phyloP scores from a whole-genome alignment of 371 early-diverging fungal genomes.

The Syncephalastrum monosporum region DNA sequence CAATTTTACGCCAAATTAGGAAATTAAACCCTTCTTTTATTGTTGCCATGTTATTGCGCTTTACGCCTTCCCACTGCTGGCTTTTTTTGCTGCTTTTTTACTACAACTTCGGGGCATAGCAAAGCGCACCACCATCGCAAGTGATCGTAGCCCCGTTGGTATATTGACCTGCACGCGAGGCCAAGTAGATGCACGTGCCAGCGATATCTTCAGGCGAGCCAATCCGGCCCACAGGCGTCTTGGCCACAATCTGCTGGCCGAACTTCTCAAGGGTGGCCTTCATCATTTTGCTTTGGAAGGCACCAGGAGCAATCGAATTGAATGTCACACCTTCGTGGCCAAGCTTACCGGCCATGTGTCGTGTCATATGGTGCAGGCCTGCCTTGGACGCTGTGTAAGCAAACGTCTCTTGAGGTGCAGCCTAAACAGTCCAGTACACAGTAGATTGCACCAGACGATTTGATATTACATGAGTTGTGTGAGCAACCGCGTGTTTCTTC shows the following conservation, averaged over 20 bases:
- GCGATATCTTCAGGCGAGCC: constrained; percentile 85
- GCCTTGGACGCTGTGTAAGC: constrained; percentile 81
- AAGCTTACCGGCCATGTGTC: constrained; percentile 65
- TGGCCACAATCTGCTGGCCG: constrained; percentile 52
- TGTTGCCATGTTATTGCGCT: too few species aligned
- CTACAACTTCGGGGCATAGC: constrained; percentile 35
- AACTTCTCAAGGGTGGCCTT: constrained; percentile 59
- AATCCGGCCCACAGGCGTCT: constrained; percentile 69
- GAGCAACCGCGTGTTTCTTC: constrained; percentile 1
- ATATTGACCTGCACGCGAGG: constrained; percentile 77
- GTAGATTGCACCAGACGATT: too few species aligned
- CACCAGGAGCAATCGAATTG: constrained; percentile 88
- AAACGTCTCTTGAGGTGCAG: constrained; percentile 43
- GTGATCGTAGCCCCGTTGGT: constrained; percentile 79
- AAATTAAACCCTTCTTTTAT: too few species aligned
- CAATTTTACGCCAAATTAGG: too few species aligned
- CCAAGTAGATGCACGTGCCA: constrained; percentile 75
- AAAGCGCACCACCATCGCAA: constrained; percentile 78
- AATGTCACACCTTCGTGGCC: constrained; percentile 64
- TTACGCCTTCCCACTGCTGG: too few species aligned
- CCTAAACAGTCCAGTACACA: constrained; percentile 16
- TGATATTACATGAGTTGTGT: background rate
- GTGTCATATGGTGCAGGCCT: constrained; percentile 72
- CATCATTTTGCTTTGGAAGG: constrained; percentile 88
- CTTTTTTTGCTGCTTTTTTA: too few species aligned